phyloP scores from a whole-genome alignment of 2,329 filamentous ascomycete genomes.

The Scedosporium aurantiacum region DNA sequence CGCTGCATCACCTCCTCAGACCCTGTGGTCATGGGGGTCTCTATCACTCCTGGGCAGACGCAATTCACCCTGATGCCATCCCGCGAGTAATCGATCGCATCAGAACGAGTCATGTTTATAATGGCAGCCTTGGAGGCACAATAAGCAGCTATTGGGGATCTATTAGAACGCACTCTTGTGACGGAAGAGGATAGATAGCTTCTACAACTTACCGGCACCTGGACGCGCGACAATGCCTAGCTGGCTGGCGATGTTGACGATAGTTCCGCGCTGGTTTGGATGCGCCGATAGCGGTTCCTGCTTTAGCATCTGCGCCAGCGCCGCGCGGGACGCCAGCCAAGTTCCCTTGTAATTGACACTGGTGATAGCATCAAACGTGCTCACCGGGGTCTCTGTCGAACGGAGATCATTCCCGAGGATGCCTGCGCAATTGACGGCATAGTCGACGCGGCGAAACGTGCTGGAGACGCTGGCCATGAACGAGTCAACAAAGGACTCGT shows the following conservation, averaged over 20 bases:
- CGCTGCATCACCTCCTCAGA: conserved; percentile 25
- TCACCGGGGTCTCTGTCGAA: conserved; percentile 32
- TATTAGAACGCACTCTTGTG: neutral
- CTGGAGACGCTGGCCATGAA: conserved; percentile 22
- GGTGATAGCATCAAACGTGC: conserved; percentile 41
- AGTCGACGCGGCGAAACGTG: conserved; percentile 38
- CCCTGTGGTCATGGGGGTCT: conserved; percentile 33
- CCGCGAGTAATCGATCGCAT: conserved; percentile 43
- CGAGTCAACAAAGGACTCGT: conserved; percentile 29
- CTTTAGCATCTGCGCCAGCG: conserved; percentile 31
- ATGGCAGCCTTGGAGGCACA: conserved; percentile 48
- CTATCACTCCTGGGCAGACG: conserved; percentile 30
- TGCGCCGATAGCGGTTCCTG: conserved; percentile 31
- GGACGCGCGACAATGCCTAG: conserved; percentile 37
- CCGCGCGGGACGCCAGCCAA: conserved; percentile 34
- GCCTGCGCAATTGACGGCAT: conserved; percentile 45
- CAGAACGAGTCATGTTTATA: conserved; percentile 44
- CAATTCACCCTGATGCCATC: conserved; percentile 27
- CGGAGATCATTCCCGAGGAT: conserved; percentile 31
- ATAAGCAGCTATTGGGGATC: conserved; percentile 32
- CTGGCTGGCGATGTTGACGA: conserved; percentile 43
- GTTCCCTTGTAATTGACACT: conserved; percentile 42
- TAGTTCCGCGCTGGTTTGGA: conserved; percentile 29
- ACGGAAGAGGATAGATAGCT: neutral
- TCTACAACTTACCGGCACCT: conserved; percentile 26